Evolutionary conservation across 257 asterid species (phyloP).

Genomic region (Fraxinus quadrangulata): DNA sequence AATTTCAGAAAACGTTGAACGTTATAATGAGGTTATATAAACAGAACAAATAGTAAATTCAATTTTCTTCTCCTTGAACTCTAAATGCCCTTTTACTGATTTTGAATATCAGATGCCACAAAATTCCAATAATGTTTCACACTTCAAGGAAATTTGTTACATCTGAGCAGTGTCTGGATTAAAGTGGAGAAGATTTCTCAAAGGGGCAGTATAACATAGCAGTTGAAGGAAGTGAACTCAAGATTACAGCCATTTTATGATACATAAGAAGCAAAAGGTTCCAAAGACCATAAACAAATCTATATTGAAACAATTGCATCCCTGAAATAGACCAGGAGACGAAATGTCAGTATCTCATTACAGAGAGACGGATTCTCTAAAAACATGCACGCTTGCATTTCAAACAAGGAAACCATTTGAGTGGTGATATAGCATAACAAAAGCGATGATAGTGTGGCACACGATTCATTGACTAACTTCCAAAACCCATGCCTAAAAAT

Average conservation of each 20-base stretch:
- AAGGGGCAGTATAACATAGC: slow-evolving; percentile 11
- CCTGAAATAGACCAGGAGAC: slow-evolving; percentile 6
- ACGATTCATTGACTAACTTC: not conserved
- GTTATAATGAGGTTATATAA: slow-evolving; percentile 8
- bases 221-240: slow-evolving; percentile 10
- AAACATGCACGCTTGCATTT: slow-evolving; percentile 10
- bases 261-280: slow-evolving; percentile 15
- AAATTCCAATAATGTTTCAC: slow-evolving; percentile 17
- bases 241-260: not conserved
- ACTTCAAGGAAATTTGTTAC: slow-evolving; percentile 13
- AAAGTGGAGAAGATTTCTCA: slow-evolving; percentile 17
- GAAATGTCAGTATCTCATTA: slow-evolving; percentile 20
- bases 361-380: slow-evolving; percentile 9
- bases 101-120: not conserved
- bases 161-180: slow-evolving; percentile 18
- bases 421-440: not conserved
- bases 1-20: slow-evolving; percentile 13
- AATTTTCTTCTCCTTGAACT: not conserved
- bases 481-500: not conserved
- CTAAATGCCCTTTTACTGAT: not conserved
- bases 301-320: slow-evolving; percentile 1
- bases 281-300: slow-evolving; percentile 9
- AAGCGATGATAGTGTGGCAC: slow-evolving; percentile 9
- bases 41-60: not conserved
- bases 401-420: slow-evolving; percentile 20